A percentile compares a stretch with the other conserved stretches of the same genome.
These are phyloP conservation scores for Solanum hybrid DNA, from an alignment of 305 asterid genomes.

Conservation along the genomic window DNA sequence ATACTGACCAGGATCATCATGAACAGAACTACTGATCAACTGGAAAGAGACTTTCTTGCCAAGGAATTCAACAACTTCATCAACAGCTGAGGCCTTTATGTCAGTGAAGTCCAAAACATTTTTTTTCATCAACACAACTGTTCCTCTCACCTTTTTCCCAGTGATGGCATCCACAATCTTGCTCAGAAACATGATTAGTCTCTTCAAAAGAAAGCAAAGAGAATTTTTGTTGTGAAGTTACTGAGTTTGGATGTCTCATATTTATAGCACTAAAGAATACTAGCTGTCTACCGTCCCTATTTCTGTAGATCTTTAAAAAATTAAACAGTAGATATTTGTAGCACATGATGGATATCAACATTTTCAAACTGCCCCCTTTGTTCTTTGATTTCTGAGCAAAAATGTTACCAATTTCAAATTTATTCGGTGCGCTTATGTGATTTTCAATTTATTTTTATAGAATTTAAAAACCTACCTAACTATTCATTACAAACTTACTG, in stretches of 20 bases:
- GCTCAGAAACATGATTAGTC: conserved; percentile 2
- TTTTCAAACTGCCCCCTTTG: too few species aligned
- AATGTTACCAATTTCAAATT: too few species aligned
- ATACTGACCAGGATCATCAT: conserved; percentile 18
- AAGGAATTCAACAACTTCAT: conserved; percentile 29
- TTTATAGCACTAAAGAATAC: not conserved
- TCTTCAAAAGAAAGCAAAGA: not conserved
- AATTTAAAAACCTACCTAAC: too few species aligned
- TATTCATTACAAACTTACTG: too few species aligned
- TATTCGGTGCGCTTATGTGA: too few species aligned
- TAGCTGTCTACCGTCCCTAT: not conserved
- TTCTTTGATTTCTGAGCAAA: too few species aligned
- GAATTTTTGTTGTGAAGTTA: not conserved
- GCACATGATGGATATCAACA: not conserved
- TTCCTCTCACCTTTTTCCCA: conserved; percentile 48
- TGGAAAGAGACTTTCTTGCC: conserved; percentile 39
- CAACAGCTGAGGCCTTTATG: conserved; percentile 24
- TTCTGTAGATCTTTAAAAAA: not conserved
- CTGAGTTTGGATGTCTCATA: not conserved
- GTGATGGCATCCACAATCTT: not conserved
- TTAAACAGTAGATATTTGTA: not conserved
- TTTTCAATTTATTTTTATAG: too few species aligned
- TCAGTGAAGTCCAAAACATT: conserved; percentile 22
- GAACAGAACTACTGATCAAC: conserved; percentile 25
- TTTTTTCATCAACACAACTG: conserved; percentile 38